phyloP scores from a whole-genome alignment of 768 basidiomycete species.

The Psilocybe cubensis region DNA sequence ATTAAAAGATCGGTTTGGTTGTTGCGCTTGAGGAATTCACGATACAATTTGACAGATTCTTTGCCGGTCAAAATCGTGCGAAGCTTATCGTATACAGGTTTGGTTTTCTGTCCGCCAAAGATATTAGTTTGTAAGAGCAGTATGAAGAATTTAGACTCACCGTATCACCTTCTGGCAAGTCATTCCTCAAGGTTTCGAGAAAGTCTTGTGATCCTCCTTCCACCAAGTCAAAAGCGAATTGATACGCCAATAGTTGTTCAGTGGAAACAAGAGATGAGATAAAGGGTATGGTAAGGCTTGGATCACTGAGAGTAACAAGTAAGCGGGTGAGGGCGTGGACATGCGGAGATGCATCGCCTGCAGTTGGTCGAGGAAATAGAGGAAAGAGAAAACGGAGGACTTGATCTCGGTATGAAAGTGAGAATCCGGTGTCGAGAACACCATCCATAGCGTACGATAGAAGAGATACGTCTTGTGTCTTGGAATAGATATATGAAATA shows the following conservation, averaged over 20 bases:
- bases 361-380: slow-evolving; percentile 80
- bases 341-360: slow-evolving; percentile 75
- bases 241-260: slow-evolving; percentile 84
- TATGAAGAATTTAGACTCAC: slow-evolving; percentile 38
- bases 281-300: slow-evolving; percentile 77
- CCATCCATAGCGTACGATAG: slow-evolving; percentile 93
- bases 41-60: slow-evolving; percentile 89
- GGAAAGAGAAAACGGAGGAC: slow-evolving; percentile 79
- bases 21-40: slow-evolving; percentile 94
- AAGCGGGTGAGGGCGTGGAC: slow-evolving; percentile 85
- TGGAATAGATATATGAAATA: slow-evolving; percentile 74
- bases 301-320: slow-evolving; percentile 84
- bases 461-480: slow-evolving; percentile 75
- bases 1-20: slow-evolving; percentile 93
- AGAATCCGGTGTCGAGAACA: slow-evolving; percentile 87
- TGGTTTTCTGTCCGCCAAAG: slow-evolving; percentile 48
- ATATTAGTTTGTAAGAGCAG: neutral
- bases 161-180: slow-evolving; percentile 69
- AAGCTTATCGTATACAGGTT: slow-evolving; percentile 71
- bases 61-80: slow-evolving; percentile 87
- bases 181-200: slow-evolving; percentile 72
- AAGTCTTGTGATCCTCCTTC: slow-evolving; percentile 96
- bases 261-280: slow-evolving; percentile 71
- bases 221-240: slow-evolving; percentile 93
- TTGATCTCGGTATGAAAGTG: slow-evolving; percentile 82